Base-by-base conservation (phyloP, 139 green algal genomes). In the Haematococcus lacustris region DNA sequence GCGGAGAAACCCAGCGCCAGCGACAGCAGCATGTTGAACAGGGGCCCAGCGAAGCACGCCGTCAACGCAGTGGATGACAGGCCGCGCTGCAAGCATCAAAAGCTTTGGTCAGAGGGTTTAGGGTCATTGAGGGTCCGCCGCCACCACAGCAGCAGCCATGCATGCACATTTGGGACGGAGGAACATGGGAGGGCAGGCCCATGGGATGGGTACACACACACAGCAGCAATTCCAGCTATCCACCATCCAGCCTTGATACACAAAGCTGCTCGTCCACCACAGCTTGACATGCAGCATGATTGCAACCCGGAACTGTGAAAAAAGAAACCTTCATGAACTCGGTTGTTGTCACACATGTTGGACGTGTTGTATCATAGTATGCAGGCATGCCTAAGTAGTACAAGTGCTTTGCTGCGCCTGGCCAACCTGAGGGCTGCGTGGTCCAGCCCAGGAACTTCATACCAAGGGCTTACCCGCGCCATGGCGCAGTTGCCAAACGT, bases 21-120 rank as follows among this genome's bases (percentile, higher is more conserved):
- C 0, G 77, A 87, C 25, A 93, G 70, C 25, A 97, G 80, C 74
- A 97, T 87, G 79, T 96, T 97, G 84, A 96, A 97, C 35, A 97
- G 73, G 3, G 93, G 93, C 9, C 88, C 91, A 28, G 91, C 93
- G 75, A 93, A 97, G 80, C 92, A 97, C 2, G 92, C 93, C 3
- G 92, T 96, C 33, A 97, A 87, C 0, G 93, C 92, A 76, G 94
- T 97, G 63, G 79, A 87, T 7, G 71, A 74, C 23, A 82, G 61
- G 67, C 85, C 87, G 30, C 76, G 63, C 67, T 72, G 67, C 66
- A 71, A 2, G 21, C 26, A 33, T 65, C 17, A 33, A 57, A 13
- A 57, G 21, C 47, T 28, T 57, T 13, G 47, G 21, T 21, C 13
- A 57, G 13, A 57, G 13, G 47, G 47, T 28, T 21, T 28, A 57